Evolutionary conservation across 2,329 filamentous ascomycete species (phyloP), one percentile per base, ranked within the genome.

Genomic region (Pyrenochaeta sp.): DNA sequence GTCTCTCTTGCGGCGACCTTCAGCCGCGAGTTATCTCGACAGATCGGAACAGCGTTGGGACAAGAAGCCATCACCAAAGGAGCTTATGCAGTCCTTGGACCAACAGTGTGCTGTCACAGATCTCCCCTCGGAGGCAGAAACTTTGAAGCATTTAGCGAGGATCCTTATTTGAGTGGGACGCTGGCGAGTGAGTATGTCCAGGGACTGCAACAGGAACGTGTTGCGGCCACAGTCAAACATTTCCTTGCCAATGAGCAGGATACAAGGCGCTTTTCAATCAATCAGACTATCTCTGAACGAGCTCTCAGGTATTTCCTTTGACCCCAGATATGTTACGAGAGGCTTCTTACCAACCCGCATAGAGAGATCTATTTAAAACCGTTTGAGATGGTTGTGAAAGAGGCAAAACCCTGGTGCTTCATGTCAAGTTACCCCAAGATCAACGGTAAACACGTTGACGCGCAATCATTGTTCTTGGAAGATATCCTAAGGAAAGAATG

Each of bases 231-330:
- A 9, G 11, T 44, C 47, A 92, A 92, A 74, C 88, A 85, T 28
- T 86, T 85, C 44, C 83, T 84, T 7, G 80, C 74, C 15, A 87
- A 87, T 44, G 85, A 88, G 58, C 79, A 85, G 58, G 84, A 88
- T 67, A 85, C 84, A 1, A 71, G 81, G 58, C 76, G 83, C 27
- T 71, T 83, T 48, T 82, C 78, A 1, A 76, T 85, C 41, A 77
- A 87, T 58, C 80, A 80, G 1, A 71, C 79, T 7, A 72, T 87
- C n/a, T 75, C 78, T 18, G 83, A 87, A 53, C 74, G 84, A 14
- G 75, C 83, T 1, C 67, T 88, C 22, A 76, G 84, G 14, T 30
- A 30, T 6, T 6, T 27, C 11, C 6, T n/a, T n/a, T n/a, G n/a
- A n/a, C n/a, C n/a, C n/a, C n/a, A n/a, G n/a, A n/a, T n/a, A n/a